These are phyloP conservation scores for Populus euphratica DNA, from an alignment of 345 rosid species.

Conservation along the genomic window DNA sequence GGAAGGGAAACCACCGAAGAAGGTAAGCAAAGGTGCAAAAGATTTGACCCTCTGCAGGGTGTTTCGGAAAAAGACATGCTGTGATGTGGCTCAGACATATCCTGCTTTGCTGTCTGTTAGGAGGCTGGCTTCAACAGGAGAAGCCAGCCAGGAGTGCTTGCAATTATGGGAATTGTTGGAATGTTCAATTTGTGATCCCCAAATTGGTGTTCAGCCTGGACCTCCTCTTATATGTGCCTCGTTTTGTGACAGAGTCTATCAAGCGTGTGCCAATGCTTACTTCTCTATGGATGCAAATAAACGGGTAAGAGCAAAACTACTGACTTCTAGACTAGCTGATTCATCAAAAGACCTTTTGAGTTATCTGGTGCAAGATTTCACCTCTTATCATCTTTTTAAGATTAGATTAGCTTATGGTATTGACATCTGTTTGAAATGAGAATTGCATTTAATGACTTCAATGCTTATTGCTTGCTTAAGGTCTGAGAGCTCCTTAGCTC, in stretches of 20 bases:
- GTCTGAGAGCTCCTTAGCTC: conserved; percentile 1
- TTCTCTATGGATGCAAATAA: conserved; percentile 72
- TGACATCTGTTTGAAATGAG: not conserved
- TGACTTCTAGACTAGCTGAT: not conserved
- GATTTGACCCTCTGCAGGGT: conserved; percentile 81
- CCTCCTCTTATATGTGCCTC: conserved; percentile 76
- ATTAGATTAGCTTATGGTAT: not conserved
- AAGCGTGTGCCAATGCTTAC: conserved; percentile 80
- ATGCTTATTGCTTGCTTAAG: conserved; percentile 3
- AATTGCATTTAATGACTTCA: not conserved
- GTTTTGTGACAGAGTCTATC: conserved; percentile 68
- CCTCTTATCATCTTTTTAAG: not conserved
- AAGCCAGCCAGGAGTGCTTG: conserved; percentile 72
- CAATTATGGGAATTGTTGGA: conserved; percentile 82
- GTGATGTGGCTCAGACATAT: conserved; percentile 75
- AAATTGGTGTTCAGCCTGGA: conserved; percentile 75
- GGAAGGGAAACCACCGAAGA: conserved; percentile 75
- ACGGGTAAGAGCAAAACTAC: conserved; percentile 38
- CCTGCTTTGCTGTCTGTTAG: conserved; percentile 75
- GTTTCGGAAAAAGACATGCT: conserved; percentile 80
- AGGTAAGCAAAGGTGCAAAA: conserved; percentile 60
- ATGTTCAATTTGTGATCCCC: conserved; percentile 94
- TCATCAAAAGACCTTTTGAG: not conserved
- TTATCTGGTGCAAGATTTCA: not conserved
- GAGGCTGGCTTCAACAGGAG: conserved; percentile 78